Base-by-base conservation (phyloP, 352 stramenopile species). In the Aphanomyces euteiches region DNA sequence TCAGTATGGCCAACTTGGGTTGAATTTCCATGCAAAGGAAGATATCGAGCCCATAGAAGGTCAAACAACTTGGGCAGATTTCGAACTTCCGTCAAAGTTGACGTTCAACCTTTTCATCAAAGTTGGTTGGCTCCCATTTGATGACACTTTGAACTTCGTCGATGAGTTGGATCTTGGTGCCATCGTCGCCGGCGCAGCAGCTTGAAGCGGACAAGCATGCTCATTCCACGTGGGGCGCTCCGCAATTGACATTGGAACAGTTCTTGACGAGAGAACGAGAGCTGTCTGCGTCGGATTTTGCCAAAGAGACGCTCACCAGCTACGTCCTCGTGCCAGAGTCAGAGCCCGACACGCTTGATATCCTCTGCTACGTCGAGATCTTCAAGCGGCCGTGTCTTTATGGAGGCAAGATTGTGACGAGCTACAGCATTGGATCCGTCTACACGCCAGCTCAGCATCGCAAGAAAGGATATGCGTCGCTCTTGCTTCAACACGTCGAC, bases 391-490 rank as follows among this genome's bases (percentile, higher is more conserved):
- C 59, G 10, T 17, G 28, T 17, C 17, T 17, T 10, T 67, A 65
- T 40, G 37, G 37, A 7, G 34, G 3, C 28, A n/a, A 28, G 5
- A 28, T 28, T 10, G 28, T 67, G n/a, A 13, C 43, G 38, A 45
- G 59, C n/a, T 67, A 56, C 40, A 38, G 59, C 41, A 36, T 67
- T 54, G 59, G 40, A 7, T 53, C 59, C 0, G 59, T 67, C 12
- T 67, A 67, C 41, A 67, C 59, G 5, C 59, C 59, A 8, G 38
- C 7, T 8, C 7, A 53, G 59, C 59, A 67, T 17, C 59, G 59
- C 15, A 67, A 67, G 59, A 53, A 56, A 17, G 59, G 59, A 39
- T 67, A 67, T 56, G 59, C 59, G 59, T 34, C 59, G 5, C 53
- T n/a, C 39, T 56, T 56, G 59, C 59, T 67, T 4, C 7, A n/a